Base-by-base conservation (phyloP, 495 filamentous ascomycete species). In the Parathielavia hyrcaniae region DNA sequence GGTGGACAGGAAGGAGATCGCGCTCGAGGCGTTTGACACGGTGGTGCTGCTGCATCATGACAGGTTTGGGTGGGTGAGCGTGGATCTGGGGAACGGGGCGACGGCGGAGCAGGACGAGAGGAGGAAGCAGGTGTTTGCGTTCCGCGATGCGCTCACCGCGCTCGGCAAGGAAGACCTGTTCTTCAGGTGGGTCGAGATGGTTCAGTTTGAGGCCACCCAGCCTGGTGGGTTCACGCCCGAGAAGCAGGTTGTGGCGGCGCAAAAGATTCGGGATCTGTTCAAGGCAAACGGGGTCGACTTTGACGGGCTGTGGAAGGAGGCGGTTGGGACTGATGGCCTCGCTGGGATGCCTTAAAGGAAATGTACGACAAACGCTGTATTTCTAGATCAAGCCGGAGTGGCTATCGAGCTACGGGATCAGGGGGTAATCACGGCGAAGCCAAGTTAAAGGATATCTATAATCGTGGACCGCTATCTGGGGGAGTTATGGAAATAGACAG, bases 131-230 rank as follows among this genome's bases (percentile, higher is more conserved):
- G 79, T 90, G 10, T 74, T 90, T 43, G 74, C 77, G 1, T 90
- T 93, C 66, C 82, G 85, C 66, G 86, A 91, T 43, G 80, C 80
- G 47, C 73, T 95, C 58, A 77, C 80, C 4, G 76, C 76, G 3
- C 72, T 91, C 67, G 87, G 87, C 11, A 91, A 93, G 69, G 90
- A 93, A 68, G 81, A 85, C 55, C 68, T 95, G 9, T 95, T 95
- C 72, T 93, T 85, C 70, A 79, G 85, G 35, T 91, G 88, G 87
- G 86, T 91, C 50, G 90, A 95, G 73, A 70, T 93, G 55, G 77
- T 95, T 40, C 89, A 95, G 69, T 90, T 81, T 64, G 90, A 93
- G 71, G 87, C 86, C 49, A 81, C 80, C 32, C 79, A 79, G 58
- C 83, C 88, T 0, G 89, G 85, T 41, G 86, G 86, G 0, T 91